Conservation (phyloP, 179 eudicot species). For the Carnegiea gigantea region DNA sequence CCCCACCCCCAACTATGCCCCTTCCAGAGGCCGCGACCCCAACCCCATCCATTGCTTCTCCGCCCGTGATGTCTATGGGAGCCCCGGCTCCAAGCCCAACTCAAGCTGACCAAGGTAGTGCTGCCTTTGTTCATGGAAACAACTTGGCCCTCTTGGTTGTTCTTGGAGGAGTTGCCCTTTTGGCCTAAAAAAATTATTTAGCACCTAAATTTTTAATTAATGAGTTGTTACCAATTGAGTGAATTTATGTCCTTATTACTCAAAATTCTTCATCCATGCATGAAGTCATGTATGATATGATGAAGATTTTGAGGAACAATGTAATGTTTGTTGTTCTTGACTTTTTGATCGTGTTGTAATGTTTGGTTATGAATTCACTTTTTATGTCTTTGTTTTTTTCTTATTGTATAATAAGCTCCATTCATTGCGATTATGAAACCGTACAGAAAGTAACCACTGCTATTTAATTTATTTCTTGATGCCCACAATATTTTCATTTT, state of each 20-base stretch:
- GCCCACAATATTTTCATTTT: too few species aligned
- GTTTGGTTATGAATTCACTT: not conserved
- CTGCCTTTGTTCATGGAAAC: conserved; percentile 35
- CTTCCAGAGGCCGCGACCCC: not conserved
- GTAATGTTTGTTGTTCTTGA: not conserved
- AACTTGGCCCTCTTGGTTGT: conserved; percentile 25
- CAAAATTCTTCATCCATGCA: conserved; percentile 1
- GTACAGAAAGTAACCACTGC: too few species aligned
- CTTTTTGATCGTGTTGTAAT: not conserved
- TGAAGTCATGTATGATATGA: not conserved
- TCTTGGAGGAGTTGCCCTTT: conserved; percentile 32
- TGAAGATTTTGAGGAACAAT: conserved; percentile 8
- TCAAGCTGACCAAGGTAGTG: not conserved
- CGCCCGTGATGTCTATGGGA: not conserved
- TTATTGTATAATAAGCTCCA: too few species aligned
- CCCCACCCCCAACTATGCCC: not conserved
- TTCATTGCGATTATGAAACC: too few species aligned
- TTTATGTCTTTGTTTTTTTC: not conserved
- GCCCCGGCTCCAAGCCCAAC: conserved; percentile 2
- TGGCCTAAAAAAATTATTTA: conserved; percentile 23
- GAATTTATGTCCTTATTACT: not conserved
- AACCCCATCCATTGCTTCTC: conserved; percentile 11
- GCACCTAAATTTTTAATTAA: not conserved
- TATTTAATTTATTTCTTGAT: too few species aligned
- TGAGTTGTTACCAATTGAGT: not conserved